Conservation (phyloP, 169 alveolate genomes). For the Babesia bigemina region DNA sequence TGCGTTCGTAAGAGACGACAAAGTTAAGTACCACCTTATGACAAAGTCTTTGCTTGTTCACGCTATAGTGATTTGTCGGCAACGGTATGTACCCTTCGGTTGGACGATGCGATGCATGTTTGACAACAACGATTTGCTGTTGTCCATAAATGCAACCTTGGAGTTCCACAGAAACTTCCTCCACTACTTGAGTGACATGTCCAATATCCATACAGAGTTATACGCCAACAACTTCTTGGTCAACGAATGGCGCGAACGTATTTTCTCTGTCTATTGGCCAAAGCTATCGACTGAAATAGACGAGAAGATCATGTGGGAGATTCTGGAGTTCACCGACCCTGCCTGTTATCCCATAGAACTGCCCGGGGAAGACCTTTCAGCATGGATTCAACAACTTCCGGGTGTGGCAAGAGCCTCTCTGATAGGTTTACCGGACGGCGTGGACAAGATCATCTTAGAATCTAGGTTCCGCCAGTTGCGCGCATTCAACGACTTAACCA, state of each 20-base stretch:
- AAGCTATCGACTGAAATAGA: constrained; percentile 35
- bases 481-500: background rate
- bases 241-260: constrained; percentile 29
- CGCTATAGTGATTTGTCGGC: constrained; percentile 93
- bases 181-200: background rate
- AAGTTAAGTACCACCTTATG: constrained; percentile 82
- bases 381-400: constrained; percentile 22
- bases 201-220: background rate
- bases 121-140: constrained; percentile 95
- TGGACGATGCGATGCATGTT: constrained; percentile 97
- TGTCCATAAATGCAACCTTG: constrained; percentile 86
- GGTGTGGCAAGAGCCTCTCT: constrained; percentile 4
- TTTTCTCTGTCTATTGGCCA: constrained; percentile 9
- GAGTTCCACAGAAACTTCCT: background rate
- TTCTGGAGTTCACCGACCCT: constrained; percentile 28
- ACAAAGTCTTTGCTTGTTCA: constrained; percentile 95
- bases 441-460: background rate
- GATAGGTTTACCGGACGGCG: constrained; percentile 25
- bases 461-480: background rate
- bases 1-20: constrained; percentile 81
- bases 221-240: background rate
- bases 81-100: constrained; percentile 95
- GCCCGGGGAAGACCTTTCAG: background rate
- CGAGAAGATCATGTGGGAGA: constrained; percentile 15
- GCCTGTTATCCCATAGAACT: constrained; percentile 4